phyloP scores from a whole-genome alignment of 306 rosid genomes.

The Ormosia emarginata region DNA sequence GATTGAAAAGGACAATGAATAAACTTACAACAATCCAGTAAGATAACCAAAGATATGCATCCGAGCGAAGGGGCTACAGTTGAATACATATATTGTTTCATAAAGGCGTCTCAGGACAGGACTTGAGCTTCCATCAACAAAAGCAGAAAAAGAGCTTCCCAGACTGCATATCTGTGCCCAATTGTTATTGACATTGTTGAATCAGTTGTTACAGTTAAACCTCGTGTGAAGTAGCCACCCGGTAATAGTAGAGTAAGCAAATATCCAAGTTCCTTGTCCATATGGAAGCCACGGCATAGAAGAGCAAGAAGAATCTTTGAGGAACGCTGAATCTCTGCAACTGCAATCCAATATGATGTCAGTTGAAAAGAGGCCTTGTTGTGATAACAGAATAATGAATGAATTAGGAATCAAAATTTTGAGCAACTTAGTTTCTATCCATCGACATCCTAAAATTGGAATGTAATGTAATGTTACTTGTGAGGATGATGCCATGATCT shows the following conservation, averaged over 20 bases:
- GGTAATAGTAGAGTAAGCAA: constrained; percentile 46
- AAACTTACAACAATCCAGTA: constrained; percentile 77
- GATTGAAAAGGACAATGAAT: not conserved
- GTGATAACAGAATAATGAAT: too few species aligned
- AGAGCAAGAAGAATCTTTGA: constrained; percentile 73
- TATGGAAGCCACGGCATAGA: constrained; percentile 57
- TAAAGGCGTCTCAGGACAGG: constrained; percentile 49
- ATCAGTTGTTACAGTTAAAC: constrained; percentile 32
- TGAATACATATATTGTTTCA: constrained; percentile 65
- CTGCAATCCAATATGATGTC: not conserved
- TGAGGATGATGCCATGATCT: constrained; percentile 60
- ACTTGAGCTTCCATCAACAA: constrained; percentile 79
- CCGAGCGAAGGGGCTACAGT: constrained; percentile 72
- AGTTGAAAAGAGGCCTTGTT: not conserved
- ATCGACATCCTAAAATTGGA: too few species aligned
- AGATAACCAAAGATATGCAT: constrained; percentile 88
- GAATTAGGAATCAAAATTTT: too few species aligned
- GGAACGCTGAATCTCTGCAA: constrained; percentile 80
- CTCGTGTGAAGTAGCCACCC: constrained; percentile 63
- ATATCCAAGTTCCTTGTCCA: constrained; percentile 82
- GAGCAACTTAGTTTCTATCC: too few species aligned
- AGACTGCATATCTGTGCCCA: constrained; percentile 31
- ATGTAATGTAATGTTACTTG: constrained; percentile 39
- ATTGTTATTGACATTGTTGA: not conserved
- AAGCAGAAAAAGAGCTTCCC: constrained; percentile 76